Evolutionary conservation across 176 grass and related monocot species (phyloP), one percentile per base, ranked within the genome.

Genomic region (Alloteropsis semialata): DNA sequence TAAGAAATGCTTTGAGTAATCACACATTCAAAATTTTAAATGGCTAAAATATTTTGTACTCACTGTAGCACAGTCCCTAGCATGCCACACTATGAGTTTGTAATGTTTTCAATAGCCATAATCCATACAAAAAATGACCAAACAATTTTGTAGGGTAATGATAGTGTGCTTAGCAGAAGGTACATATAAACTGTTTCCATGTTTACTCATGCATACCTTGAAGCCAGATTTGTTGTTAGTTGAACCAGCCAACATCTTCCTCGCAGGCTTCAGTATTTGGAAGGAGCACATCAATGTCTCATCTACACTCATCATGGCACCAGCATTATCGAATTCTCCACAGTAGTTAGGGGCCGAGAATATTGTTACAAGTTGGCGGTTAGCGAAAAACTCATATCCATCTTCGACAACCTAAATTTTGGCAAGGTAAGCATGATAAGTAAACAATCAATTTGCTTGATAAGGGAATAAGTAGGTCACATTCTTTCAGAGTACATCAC

Each of bases 261-360:
- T 88, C 0, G 89, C 80, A 70, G 92, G 89, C 77, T 91, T 88
- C 15, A 94, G 67, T 89, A 94, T 91, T 86, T 91, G 86, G 77
- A 94, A 91, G 74, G 92, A 94, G 67, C 92, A 94, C 88, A 91
- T 84, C 71, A 94, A 77, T 28, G 89, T 91, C 25, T 91, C 89
- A 64, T 94, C 92, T 37, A 94, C 92, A 81, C 83, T 94, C 88
- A 94, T 91, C 89, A 94, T 94, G 39, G 89, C 92, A 87, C 92
- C 92, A 64, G 89, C 89, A 55, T 94, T 94, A 87, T 94, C 92
- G 6, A 94, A 94, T 87, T 94, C 89, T 37, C 89, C 88, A 69
- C 92, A 94, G 72, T 94, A 94, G 80, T 94, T 94, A 61, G 92
- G 92, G 8, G 92, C 92, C 0, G 91, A 93, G 75, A 93, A 93